Conservation (phyloP, 176 grass and related monocot species). For the Leersia perrieri region DNA sequence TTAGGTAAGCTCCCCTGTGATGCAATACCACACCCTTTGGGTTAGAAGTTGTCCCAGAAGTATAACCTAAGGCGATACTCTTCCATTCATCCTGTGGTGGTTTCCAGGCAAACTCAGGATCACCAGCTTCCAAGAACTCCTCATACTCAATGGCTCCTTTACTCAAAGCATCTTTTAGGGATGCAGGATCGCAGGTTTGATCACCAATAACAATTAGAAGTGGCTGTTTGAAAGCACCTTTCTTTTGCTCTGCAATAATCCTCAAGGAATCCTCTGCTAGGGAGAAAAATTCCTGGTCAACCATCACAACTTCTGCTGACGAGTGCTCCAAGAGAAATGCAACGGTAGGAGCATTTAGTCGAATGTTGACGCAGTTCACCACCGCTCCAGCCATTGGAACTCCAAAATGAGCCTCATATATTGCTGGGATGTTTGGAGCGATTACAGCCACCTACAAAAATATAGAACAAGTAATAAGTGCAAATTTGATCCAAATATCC, state of each 20-base stretch:
- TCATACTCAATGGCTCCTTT: conserved; percentile 84
- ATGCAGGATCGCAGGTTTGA: conserved; percentile 51
- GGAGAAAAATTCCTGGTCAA: conserved; percentile 85
- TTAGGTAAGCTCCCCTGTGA: conserved; percentile 91
- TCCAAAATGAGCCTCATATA: conserved; percentile 94
- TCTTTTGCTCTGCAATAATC: conserved; percentile 56
- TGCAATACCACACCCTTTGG: conserved; percentile 90
- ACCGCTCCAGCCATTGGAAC: conserved; percentile 93
- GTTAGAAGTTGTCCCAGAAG: conserved; percentile 80
- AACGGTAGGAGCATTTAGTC: conserved; percentile 72
- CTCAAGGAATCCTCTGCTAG: conserved; percentile 72
- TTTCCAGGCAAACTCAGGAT: conserved; percentile 74
- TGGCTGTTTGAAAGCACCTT: conserved; percentile 63
- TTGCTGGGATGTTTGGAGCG: conserved; percentile 91
- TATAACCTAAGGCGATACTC: conserved; percentile 87
- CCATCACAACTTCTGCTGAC: conserved; percentile 65
- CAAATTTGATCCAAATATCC: conserved; percentile 6
- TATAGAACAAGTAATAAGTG: conserved; percentile 7
- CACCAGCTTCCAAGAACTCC: conserved; percentile 67
- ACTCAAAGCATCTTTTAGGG: conserved; percentile 55
- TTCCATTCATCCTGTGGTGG: conserved; percentile 88
- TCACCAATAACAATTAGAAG: conserved; percentile 81
- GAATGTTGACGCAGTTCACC: conserved; percentile 74
- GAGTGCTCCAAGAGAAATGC: conserved; percentile 84
- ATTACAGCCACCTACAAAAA: conserved; percentile 77